Percentiles rank a stretch among this genome's conserved stretches.
These are phyloP conservation scores for Xylaria multiplex DNA, from an alignment of 2,329 filamentous ascomycete species.

Conservation along the genomic window DNA sequence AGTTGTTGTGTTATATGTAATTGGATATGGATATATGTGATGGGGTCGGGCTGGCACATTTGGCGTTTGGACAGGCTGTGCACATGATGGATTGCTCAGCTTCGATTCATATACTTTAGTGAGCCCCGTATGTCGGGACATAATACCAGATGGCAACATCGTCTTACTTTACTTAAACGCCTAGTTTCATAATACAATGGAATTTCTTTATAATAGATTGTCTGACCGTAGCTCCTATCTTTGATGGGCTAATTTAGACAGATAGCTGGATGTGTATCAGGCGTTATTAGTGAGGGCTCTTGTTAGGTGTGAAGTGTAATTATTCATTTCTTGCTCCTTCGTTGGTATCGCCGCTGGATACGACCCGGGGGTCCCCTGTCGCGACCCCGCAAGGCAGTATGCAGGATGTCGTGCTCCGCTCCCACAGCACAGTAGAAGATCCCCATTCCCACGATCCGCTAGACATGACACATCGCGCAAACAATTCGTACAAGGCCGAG, in stretches of 20 bases:
- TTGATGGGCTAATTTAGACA: not conserved
- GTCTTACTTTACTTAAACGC: not conserved
- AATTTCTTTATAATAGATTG: too few species aligned
- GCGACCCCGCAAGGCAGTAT: not conserved
- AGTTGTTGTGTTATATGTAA: slow-evolving; percentile 17
- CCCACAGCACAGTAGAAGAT: too few species aligned
- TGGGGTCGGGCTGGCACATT: slow-evolving; percentile 4
- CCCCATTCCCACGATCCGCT: too few species aligned
- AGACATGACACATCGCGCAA: not conserved
- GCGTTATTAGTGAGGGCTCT: not conserved
- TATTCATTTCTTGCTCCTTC: not conserved
- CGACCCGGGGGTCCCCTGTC: slow-evolving; percentile 4
- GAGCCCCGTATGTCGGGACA: not conserved
- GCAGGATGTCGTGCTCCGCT: not conserved
- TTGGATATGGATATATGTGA: slow-evolving; percentile 4
- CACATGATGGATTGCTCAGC: not conserved
- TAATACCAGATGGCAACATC: slow-evolving; percentile 2
- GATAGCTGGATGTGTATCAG: not conserved
- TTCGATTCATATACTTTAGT: slow-evolving; percentile 3
- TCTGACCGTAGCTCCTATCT: too few species aligned
- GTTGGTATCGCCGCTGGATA: not conserved
- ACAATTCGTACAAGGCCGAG: too few species aligned
- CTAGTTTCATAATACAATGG: not conserved
- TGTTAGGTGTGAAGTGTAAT: not conserved
- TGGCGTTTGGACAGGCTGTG: slow-evolving; percentile 5